Conservation (phyloP, 2,329 filamentous ascomycete species). For the Diaporthe helianthi region DNA sequence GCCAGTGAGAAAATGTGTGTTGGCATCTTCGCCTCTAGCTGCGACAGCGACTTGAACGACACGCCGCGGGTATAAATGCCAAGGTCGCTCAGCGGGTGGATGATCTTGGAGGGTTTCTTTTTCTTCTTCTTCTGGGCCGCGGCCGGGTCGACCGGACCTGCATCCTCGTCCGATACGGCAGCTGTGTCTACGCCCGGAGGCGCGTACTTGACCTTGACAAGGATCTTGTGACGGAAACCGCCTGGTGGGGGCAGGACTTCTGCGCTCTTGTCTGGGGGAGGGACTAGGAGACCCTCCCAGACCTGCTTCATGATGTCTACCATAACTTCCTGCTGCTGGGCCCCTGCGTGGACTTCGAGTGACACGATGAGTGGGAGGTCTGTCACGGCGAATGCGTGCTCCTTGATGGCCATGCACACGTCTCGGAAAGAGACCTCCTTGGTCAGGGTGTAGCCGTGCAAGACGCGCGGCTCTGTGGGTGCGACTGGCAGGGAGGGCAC, state of each 20-base stretch:
- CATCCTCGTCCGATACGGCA: constrained; percentile 43
- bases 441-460: constrained; percentile 91
- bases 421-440: constrained; percentile 86
- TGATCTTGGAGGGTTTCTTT: constrained; percentile 68
- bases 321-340: constrained; percentile 87
- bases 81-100: constrained; percentile 75
- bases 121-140: constrained; percentile 51
- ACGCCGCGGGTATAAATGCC: constrained; percentile 86
- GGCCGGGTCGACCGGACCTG: constrained; percentile 48
- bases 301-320: constrained; percentile 88
- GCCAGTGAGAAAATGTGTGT: constrained; percentile 74
- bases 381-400: constrained; percentile 77
- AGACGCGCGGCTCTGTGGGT: constrained; percentile 73
- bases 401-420: constrained; percentile 81
- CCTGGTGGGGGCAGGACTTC: constrained; percentile 70
- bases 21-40: constrained; percentile 72
- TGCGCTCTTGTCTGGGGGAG: constrained; percentile 55
- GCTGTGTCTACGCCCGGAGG: constrained; percentile 47
- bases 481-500: constrained; percentile 39
- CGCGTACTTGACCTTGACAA: constrained; percentile 81
- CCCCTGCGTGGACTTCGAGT: constrained; percentile 85
- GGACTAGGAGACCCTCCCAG: constrained; percentile 78
- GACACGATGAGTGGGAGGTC: constrained; percentile 92
- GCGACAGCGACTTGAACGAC: constrained; percentile 79
- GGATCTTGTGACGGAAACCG: constrained; percentile 77